These are phyloP conservation scores for Astragalus membranaceus DNA, from an alignment of 306 rosid species.

Conservation along the genomic window DNA sequence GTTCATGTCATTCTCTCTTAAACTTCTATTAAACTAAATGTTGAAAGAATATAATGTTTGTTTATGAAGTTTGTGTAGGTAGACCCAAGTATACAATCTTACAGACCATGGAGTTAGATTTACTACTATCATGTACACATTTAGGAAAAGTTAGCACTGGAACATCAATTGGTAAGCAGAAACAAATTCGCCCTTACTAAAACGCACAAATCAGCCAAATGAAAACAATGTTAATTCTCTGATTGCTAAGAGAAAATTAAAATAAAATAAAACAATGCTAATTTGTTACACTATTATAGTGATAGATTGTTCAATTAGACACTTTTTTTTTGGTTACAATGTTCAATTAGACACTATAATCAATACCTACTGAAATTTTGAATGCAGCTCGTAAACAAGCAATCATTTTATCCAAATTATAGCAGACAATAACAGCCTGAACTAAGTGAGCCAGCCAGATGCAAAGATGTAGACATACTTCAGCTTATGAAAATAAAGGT, in stretches of 20 bases:
- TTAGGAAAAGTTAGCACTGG: background rate
- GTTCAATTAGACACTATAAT: background rate
- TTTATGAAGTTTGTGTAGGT: background rate
- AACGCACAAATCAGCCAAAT: background rate
- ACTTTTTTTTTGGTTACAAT: too few species aligned
- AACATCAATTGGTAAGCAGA: background rate
- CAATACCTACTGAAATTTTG: background rate
- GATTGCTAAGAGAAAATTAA: too few species aligned
- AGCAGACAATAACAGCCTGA: background rate
- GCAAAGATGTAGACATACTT: slow-evolving; percentile 52
- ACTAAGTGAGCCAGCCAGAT: slow-evolving; percentile 2
- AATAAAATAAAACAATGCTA: background rate
- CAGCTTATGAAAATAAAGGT: slow-evolving; percentile 93
- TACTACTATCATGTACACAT: background rate
- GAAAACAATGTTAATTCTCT: background rate
- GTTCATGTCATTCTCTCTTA: background rate
- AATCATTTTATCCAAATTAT: slow-evolving; percentile 11
- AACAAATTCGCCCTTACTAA: background rate
- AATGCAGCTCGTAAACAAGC: background rate
- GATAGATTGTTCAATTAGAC: background rate
- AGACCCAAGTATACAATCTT: background rate
- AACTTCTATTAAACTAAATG: background rate
- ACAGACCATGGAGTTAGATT: background rate
- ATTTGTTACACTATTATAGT: background rate
- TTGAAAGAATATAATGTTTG: background rate